Evolutionary conservation across 306 rosid species (phyloP).

Genomic region (Castanospermum australe): DNA sequence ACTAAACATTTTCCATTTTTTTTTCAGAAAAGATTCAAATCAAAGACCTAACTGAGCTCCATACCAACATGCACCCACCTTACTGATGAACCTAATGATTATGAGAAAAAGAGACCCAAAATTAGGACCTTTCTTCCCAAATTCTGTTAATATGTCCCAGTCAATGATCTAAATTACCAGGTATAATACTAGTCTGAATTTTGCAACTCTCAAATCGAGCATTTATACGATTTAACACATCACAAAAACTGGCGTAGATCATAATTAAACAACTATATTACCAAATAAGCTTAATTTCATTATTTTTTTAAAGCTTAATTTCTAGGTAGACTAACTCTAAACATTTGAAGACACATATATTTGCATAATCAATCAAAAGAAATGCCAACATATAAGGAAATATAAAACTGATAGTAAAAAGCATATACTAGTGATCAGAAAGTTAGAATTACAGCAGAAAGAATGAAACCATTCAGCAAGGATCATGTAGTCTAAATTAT

Average conservation of each 20-base stretch:
- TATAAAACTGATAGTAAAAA: not conserved
- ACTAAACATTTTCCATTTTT: not conserved
- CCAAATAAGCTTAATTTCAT: not conserved
- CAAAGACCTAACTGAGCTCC: not conserved
- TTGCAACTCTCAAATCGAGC: not conserved
- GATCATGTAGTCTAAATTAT: not conserved
- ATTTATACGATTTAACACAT: not conserved
- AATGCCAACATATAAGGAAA: not conserved
- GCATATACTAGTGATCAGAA: not conserved
- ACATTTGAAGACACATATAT: not conserved
- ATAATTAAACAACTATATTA: not conserved
- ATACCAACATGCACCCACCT: not conserved
- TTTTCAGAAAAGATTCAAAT: not conserved
- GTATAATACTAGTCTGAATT: not conserved
- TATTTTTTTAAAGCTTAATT: conserved; percentile 5
- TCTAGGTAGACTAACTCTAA: not conserved
- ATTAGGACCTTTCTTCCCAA: not conserved
- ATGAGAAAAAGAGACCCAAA: not conserved
- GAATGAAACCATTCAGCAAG: not conserved
- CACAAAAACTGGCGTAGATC: not conserved
- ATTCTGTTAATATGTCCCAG: not conserved
- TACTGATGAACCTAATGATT: not conserved
- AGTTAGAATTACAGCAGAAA: not conserved
- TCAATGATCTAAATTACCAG: not conserved
- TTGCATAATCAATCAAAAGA: not conserved